These are phyloP conservation scores for Vitis hybrid DNA, from an alignment of 177 flowering plant species.

Conservation along the genomic window DNA sequence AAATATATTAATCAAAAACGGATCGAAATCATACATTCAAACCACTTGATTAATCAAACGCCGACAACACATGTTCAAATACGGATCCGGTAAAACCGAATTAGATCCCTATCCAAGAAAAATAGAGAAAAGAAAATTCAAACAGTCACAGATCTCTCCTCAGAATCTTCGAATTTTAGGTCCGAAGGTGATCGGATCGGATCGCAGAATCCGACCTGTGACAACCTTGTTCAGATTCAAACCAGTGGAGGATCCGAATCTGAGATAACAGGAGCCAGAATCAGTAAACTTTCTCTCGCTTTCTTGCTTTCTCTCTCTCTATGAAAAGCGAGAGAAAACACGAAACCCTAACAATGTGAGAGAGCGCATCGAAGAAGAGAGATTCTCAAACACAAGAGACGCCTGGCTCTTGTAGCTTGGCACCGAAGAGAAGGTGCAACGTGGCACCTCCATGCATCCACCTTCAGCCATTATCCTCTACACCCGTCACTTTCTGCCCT, in stretches of 20 bases:
- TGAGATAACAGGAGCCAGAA: neutral
- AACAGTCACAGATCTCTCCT: neutral
- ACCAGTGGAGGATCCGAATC: conserved; percentile 20
- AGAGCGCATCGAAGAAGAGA: conserved; percentile 1
- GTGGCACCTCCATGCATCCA: conserved; percentile 35
- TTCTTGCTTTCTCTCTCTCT: no score
- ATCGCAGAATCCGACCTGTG: conserved; percentile 7
- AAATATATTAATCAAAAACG: neutral
- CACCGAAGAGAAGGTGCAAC: conserved; percentile 27
- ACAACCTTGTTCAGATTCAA: neutral
- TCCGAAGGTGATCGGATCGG: conserved; percentile 9
- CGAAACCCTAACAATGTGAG: no score
- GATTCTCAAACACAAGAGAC: conserved; percentile 23
- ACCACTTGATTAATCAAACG: neutral
- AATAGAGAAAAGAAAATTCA: neutral
- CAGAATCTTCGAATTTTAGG: conserved; percentile 1
- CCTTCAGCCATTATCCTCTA: neutral
- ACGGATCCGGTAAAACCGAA: neutral
- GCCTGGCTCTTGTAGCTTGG: conserved; percentile 9
- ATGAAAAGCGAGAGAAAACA: no score
- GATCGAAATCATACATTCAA: conserved; percentile 8
- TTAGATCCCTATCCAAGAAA: neutral
- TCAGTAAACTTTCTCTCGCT: conserved; percentile 6
- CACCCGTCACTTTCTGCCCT: no score
- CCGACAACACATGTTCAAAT: neutral